Evolutionary conservation across 2,329 filamentous ascomycete genomes (phyloP).

Genomic region (Verticillium dahliae): DNA sequence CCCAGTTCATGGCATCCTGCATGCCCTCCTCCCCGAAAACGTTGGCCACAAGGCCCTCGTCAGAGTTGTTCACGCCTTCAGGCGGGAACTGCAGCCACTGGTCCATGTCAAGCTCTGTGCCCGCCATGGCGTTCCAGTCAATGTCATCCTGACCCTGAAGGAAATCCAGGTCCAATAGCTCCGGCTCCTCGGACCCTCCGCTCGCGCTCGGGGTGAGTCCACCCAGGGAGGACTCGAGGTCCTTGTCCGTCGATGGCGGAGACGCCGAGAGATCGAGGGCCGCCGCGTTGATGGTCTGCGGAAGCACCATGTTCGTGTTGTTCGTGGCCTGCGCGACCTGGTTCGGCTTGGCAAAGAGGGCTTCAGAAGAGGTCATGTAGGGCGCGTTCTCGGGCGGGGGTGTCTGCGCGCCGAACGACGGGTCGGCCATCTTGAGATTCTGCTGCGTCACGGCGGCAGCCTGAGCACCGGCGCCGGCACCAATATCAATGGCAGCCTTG

Average conservation of each 20-base stretch:
- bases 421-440: slow-evolving; percentile 17
- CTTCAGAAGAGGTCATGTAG: slow-evolving; percentile 34
- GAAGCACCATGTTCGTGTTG: slow-evolving; percentile 23
- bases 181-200: slow-evolving; percentile 33
- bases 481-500: slow-evolving; percentile 74
- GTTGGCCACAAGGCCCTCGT: slow-evolving; percentile 27
- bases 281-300: slow-evolving; percentile 29
- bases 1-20: slow-evolving; percentile 14
- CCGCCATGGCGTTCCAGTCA: slow-evolving; percentile 46
- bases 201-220: slow-evolving; percentile 38
- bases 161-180: slow-evolving; percentile 38
- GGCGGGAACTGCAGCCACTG: slow-evolving; percentile 53
- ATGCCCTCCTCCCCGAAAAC: slow-evolving; percentile 19
- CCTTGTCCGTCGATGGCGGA: slow-evolving; percentile 35
- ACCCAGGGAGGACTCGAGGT: slow-evolving; percentile 29
- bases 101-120: slow-evolving; percentile 50
- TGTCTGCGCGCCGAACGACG: slow-evolving; percentile 36
- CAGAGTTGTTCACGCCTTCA: slow-evolving; percentile 34
- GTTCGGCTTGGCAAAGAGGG: slow-evolving; percentile 22
- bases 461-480: slow-evolving; percentile 18
- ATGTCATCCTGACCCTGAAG: slow-evolving; percentile 40
- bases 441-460: slow-evolving; percentile 28
- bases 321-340: slow-evolving; percentile 6
- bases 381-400: slow-evolving; percentile 46
- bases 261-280: slow-evolving; percentile 28